These are phyloP conservation scores for Rhizopogon vesiculosus DNA, from an alignment of 768 basidiomycete species.

Conservation along the genomic window DNA sequence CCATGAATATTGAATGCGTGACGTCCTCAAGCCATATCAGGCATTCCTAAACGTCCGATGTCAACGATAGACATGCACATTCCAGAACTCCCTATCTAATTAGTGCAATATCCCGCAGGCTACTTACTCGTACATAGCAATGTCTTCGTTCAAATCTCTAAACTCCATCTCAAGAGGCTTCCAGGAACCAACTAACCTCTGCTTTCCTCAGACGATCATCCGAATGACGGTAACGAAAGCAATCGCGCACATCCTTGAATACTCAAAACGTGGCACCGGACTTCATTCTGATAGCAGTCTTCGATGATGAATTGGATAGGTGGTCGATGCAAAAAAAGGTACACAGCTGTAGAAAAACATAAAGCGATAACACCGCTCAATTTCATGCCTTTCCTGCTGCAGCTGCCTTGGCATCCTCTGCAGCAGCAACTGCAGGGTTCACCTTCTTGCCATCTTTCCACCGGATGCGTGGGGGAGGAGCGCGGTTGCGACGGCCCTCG, in stretches of 20 bases:
- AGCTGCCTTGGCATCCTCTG: slow-evolving; percentile 77
- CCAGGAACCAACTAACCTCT: too few species aligned
- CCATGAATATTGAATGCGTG: too few species aligned
- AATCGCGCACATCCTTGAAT: too few species aligned
- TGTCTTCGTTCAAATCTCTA: too few species aligned
- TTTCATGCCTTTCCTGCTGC: slow-evolving; percentile 48
- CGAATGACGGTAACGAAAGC: not conserved
- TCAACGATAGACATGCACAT: too few species aligned
- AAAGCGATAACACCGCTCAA: slow-evolving; percentile 9
- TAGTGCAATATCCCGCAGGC: too few species aligned
- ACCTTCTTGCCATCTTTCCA: slow-evolving; percentile 97
- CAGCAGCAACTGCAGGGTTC: slow-evolving; percentile 92
- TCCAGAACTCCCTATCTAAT: too few species aligned
- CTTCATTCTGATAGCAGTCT: not conserved
- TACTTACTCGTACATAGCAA: too few species aligned
- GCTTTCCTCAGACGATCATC: not conserved
- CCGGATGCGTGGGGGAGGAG: slow-evolving; percentile 90
- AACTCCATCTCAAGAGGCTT: too few species aligned
- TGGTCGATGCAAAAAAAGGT: slow-evolving; percentile 8
- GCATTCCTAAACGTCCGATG: too few species aligned
- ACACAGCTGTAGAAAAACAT: slow-evolving; percentile 10
- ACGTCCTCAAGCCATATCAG: too few species aligned
- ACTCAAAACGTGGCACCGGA: not conserved
- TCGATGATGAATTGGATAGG: not conserved
- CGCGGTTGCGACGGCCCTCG: slow-evolving; percentile 94